Evolutionary conservation across 768 basidiomycete species (phyloP).

Genomic region (Porpolomopsis calyptriformis): DNA sequence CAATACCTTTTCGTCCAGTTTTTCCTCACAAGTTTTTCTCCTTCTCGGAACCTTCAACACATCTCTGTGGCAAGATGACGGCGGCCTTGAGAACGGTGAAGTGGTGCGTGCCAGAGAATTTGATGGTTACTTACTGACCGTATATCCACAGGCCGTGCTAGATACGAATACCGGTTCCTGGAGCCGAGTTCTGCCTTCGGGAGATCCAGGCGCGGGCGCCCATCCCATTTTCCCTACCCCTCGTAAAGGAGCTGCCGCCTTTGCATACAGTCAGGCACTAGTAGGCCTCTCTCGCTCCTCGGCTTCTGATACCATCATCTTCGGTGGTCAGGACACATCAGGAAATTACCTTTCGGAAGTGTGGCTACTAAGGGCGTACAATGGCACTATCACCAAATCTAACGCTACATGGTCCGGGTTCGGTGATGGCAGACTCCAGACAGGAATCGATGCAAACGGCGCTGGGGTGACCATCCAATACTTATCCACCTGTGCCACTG

Average conservation of each 20-base stretch:
- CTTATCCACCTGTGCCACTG: constrained; percentile 47
- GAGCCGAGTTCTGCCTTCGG: constrained; percentile 65
- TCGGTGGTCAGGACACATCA: constrained; percentile 59
- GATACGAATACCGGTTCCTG: constrained; percentile 52
- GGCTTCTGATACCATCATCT: constrained; percentile 61
- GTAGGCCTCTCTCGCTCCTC: constrained; percentile 40
- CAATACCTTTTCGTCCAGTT: constrained; percentile 44
- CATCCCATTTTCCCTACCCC: constrained; percentile 47
- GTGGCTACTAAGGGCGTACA: constrained; percentile 70
- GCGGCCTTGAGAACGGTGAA: constrained; percentile 55
- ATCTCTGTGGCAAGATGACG: constrained; percentile 56
- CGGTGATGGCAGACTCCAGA: constrained; percentile 49
- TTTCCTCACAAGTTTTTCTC: constrained; percentile 55
- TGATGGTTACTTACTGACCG: constrained; percentile 3
- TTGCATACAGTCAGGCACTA: constrained; percentile 43
- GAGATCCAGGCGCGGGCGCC: constrained; percentile 54
- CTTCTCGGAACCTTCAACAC: constrained; percentile 58
- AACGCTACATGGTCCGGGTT: constrained; percentile 52
- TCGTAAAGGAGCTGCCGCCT: constrained; percentile 58
- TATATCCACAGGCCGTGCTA: constrained; percentile 42
- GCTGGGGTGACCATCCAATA: constrained; percentile 54
- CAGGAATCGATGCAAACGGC: constrained; percentile 56
- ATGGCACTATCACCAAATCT: constrained; percentile 46
- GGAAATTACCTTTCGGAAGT: constrained; percentile 65
- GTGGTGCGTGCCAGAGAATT: constrained; percentile 37